phyloP scores from a whole-genome alignment of 768 basidiomycete genomes.

The Phaeolepiota aurea region DNA sequence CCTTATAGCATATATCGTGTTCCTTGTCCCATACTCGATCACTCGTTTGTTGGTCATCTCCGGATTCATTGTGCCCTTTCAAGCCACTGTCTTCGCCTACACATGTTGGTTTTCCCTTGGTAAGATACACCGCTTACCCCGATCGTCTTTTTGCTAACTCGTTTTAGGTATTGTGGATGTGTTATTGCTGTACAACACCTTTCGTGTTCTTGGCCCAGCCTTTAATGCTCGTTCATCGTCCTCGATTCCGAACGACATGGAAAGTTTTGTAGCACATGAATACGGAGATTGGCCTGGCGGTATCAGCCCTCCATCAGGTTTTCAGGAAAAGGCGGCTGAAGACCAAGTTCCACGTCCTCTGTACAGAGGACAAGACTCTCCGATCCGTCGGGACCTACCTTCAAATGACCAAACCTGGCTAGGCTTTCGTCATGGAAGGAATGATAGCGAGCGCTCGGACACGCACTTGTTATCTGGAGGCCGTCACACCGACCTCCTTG shows the following conservation, averaged over 20 bases:
- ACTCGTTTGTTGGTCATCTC: slow-evolving; percentile 39
- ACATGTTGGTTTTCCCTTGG: slow-evolving; percentile 47
- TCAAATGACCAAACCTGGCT: no score
- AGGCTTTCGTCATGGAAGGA: no score
- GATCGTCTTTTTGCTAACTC: slow-evolving; percentile 3
- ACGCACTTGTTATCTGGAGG: no score
- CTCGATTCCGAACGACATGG: slow-evolving; percentile 19
- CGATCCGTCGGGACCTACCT: no score
- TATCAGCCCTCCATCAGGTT: slow-evolving; percentile 6
- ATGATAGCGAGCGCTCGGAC: no score
- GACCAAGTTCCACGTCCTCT: slow-evolving; percentile 10
- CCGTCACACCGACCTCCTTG: no score
- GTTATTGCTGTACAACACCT: slow-evolving; percentile 58
- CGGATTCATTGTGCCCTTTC: slow-evolving; percentile 38
- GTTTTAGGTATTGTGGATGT: slow-evolving; percentile 55
- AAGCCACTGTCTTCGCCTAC: slow-evolving; percentile 38
- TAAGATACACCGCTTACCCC: slow-evolving; percentile 16
- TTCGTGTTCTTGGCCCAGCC: slow-evolving; percentile 50
- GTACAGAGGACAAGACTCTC: slow-evolving; percentile 6
- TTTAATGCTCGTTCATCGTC: slow-evolving; percentile 26
- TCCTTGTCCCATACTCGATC: slow-evolving; percentile 54
- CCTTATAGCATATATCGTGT: slow-evolving; percentile 44
- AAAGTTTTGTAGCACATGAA: slow-evolving; percentile 20
- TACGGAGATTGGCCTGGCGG: slow-evolving; percentile 9
- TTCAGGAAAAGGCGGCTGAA: slow-evolving; percentile 14